Conservation (phyloP, 495 filamentous ascomycete species). For the Sordaria brevicollis region DNA sequence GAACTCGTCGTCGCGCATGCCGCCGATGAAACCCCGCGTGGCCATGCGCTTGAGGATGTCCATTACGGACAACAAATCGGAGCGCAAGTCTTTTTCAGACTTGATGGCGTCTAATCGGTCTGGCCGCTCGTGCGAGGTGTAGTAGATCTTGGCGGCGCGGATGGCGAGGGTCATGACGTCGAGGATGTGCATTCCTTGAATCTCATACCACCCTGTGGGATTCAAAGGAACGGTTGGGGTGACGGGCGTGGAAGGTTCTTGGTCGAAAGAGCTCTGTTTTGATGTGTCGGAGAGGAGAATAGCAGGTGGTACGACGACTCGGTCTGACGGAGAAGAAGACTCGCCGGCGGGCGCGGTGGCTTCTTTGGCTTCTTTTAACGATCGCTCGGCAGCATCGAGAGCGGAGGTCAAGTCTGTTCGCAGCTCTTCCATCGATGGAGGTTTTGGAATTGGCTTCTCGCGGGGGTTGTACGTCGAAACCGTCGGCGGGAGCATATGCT, state of each 20-base stretch:
- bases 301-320: slow-evolving; percentile 16
- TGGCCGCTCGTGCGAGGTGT: slow-evolving; percentile 74
- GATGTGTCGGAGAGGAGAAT: not conserved
- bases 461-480: slow-evolving; percentile 91
- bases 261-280: not conserved
- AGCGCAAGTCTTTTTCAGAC: slow-evolving; percentile 67
- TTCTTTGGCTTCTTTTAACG: slow-evolving; percentile 41
- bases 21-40: slow-evolving; percentile 74
- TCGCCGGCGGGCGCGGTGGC: slow-evolving; percentile 15
- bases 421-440: slow-evolving; percentile 69
- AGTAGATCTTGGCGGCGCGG: slow-evolving; percentile 88
- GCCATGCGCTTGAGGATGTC: slow-evolving; percentile 89
- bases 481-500: slow-evolving; percentile 80
- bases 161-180: slow-evolving; percentile 91
- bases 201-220: slow-evolving; percentile 59
- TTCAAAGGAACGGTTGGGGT: not conserved
- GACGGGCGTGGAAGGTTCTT: not conserved
- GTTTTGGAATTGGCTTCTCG: slow-evolving; percentile 74
- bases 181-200: slow-evolving; percentile 83
- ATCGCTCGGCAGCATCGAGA: slow-evolving; percentile 53
- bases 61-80: slow-evolving; percentile 72
- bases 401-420: slow-evolving; percentile 62
- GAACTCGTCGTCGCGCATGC: slow-evolving; percentile 65
- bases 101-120: slow-evolving; percentile 76
- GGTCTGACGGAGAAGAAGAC: slow-evolving; percentile 4